Percentiles rank a stretch among this genome's conserved stretches.
Evolutionary conservation across 495 filamentous ascomycete species (phyloP).

Genomic region (Penicillium alfredii): DNA sequence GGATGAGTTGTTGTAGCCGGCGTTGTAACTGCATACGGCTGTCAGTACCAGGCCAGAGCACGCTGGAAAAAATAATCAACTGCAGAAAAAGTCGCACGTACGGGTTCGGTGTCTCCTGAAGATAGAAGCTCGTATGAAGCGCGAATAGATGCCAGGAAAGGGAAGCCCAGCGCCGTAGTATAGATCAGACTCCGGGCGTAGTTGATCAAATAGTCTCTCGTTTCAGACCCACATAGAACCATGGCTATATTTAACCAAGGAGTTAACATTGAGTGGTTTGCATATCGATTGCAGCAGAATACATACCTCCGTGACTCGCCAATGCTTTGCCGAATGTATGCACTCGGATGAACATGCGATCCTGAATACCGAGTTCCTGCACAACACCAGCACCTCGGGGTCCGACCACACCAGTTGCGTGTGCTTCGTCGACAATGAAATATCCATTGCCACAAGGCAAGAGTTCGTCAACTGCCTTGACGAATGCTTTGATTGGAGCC

Average conservation of each 20-base stretch:
- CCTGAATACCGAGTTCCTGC: constrained; percentile 58
- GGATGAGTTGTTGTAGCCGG: constrained; percentile 32
- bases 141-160: constrained; percentile 42
- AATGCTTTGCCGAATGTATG: constrained; percentile 77
- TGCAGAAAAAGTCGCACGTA: constrained; percentile 8
- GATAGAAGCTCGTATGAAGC: constrained; percentile 40
- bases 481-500: constrained; percentile 54
- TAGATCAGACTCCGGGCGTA: constrained; percentile 46
- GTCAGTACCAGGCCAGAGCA: background rate
- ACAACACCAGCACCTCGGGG: constrained; percentile 60
- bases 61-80: background rate
- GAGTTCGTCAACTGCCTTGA: constrained; percentile 48
- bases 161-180: constrained; percentile 44
- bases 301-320: constrained; percentile 64
- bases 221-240: constrained; percentile 43
- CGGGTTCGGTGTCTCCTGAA: constrained; percentile 35
- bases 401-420: constrained; percentile 65
- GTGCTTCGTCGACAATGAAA: constrained; percentile 75
- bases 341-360: constrained; percentile 59
- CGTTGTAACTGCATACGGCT: constrained; percentile 26
- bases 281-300: background rate
- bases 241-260: constrained; percentile 17
- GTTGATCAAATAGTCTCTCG: constrained; percentile 40
- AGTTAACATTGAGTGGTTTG: background rate
- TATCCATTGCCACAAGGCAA: constrained; percentile 56